Percentiles rank a stretch among this genome's conserved stretches.
Conservation (phyloP, 257 asterid genomes). For the Nicotiana benthamiana region DNA sequence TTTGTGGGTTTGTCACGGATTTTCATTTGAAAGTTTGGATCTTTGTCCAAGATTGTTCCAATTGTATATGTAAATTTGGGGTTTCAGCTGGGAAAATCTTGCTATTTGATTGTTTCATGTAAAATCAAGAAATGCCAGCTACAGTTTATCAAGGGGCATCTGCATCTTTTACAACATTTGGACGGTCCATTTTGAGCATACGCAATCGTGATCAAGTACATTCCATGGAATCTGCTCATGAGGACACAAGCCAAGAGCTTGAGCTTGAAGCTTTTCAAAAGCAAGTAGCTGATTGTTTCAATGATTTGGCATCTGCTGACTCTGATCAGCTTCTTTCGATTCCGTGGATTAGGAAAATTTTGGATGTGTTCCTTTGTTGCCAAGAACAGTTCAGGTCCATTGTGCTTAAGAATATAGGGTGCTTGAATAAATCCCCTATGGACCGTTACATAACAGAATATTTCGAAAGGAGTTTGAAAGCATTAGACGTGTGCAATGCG, state of each 20-base stretch:
- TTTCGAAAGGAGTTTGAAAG: constrained; percentile 63
- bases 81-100: not conserved
- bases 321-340: constrained; percentile 47
- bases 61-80: not conserved
- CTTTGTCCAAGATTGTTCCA: not conserved
- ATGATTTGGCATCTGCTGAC: constrained; percentile 30
- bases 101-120: constrained; percentile 1
- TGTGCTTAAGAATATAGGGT: constrained; percentile 24
- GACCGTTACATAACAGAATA: constrained; percentile 36
- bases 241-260: constrained; percentile 23
- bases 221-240: constrained; percentile 36
- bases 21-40: not conserved
- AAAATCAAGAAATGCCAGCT: constrained; percentile 9
- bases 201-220: constrained; percentile 46
- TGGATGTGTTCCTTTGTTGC: constrained; percentile 46
- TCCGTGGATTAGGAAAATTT: constrained; percentile 48
- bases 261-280: constrained; percentile 49
- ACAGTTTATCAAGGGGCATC: constrained; percentile 6
- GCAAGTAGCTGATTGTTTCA: constrained; percentile 38
- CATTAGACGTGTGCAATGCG: constrained; percentile 65
- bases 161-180: constrained; percentile 10
- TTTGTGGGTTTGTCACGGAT: not conserved
- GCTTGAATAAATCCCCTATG: constrained; percentile 30
- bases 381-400: constrained; percentile 54
- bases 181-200: constrained; percentile 34